Evolutionary conservation across 305 asterid species (phyloP).

Genomic region (Ilex paraguariensis): DNA sequence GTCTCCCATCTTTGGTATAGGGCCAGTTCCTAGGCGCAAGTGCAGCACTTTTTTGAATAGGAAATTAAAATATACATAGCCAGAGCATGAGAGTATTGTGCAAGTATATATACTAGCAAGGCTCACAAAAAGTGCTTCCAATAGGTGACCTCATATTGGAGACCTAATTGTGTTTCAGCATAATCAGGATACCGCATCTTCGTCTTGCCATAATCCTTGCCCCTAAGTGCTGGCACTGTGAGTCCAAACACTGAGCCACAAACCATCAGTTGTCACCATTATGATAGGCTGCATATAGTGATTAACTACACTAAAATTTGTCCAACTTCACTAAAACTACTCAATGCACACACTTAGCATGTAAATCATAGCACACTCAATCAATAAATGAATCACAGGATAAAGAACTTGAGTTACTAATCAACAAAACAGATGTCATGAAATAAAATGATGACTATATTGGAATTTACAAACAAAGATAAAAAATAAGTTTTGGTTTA

Average conservation of each 20-base stretch:
- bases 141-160: conserved; percentile 80
- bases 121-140: conserved; percentile 18
- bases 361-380: no score
- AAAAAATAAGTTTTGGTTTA: no score
- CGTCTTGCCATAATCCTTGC: conserved; percentile 96
- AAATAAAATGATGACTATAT: no score
- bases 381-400: no score
- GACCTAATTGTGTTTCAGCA: conserved; percentile 77
- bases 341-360: no score
- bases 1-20: conserved; percentile 77
- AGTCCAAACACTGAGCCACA: conserved; percentile 61
- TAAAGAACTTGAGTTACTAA: no score
- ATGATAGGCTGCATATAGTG: conserved; percentile 38
- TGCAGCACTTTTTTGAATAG: conserved; percentile 49
- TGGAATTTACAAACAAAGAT: no score
- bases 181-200: conserved; percentile 94
- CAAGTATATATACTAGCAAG: conserved; percentile 18
- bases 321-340: no score
- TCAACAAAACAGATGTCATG: no score
- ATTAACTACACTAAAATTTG: conserved; percentile 7
- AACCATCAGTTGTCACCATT: conserved; percentile 56
- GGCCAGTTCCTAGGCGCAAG: conserved; percentile 78
- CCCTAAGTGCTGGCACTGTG: conserved; percentile 97
- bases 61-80: neutral
- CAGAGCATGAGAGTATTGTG: neutral